Conservation (phyloP, 768 basidiomycete species). For the Thelephora aurantiotincta region DNA sequence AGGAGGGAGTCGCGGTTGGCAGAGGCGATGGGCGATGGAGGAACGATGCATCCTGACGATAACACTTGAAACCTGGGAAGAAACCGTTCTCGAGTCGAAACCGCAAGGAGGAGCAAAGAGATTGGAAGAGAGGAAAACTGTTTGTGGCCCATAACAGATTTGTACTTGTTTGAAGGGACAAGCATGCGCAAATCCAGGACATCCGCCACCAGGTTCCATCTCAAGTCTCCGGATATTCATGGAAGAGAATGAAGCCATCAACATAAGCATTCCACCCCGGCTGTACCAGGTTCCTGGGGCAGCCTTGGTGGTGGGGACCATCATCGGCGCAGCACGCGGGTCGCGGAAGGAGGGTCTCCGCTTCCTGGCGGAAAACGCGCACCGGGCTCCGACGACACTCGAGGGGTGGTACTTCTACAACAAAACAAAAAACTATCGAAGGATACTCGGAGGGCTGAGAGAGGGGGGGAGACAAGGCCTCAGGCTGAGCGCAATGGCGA, state of each 20-base stretch:
- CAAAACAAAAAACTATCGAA: constrained; percentile 88
- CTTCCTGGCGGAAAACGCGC: constrained; percentile 88
- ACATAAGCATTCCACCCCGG: constrained; percentile 37
- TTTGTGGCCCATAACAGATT: too few species aligned
- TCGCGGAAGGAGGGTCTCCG: constrained; percentile 57
- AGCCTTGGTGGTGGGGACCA: constrained; percentile 45
- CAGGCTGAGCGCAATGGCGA: constrained; percentile 32
- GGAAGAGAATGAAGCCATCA: constrained; percentile 14
- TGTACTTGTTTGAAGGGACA: background rate
- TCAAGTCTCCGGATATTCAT: constrained; percentile 1
- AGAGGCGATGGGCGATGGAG: constrained; percentile 11
- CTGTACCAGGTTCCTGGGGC: constrained; percentile 47
- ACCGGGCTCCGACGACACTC: constrained; percentile 71
- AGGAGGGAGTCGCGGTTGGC: too few species aligned
- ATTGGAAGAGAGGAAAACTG: background rate
- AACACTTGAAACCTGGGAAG: background rate
- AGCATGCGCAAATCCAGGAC: constrained; percentile 6
- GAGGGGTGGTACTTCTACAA: constrained; percentile 95
- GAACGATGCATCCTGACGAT: too few species aligned
- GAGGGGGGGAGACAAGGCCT: constrained; percentile 45
- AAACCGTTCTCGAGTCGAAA: background rate
- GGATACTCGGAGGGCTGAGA: constrained; percentile 59
- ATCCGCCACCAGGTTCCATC: background rate
- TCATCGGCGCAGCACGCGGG: constrained; percentile 62
- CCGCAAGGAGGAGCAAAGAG: background rate